Conservation (phyloP, 2,329 filamentous ascomycete genomes). For the Chrysoporthe austroafricana region DNA sequence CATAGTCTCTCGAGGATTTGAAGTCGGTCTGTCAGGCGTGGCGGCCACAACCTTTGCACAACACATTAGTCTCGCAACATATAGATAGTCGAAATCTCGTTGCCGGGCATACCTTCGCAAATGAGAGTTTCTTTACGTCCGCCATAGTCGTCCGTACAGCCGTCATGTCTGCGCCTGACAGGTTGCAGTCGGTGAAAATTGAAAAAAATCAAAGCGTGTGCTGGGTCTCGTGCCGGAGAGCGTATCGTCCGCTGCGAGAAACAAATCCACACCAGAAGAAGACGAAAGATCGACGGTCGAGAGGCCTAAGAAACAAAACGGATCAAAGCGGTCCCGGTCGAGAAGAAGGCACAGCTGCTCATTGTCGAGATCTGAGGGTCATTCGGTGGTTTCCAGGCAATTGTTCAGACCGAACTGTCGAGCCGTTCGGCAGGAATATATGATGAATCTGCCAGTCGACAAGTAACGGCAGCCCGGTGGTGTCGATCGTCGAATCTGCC, state of each 20-base stretch:
- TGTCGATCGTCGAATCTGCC: constrained; percentile 12
- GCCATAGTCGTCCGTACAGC: constrained; percentile 49
- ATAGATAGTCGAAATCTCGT: background rate
- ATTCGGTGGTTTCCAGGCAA: constrained; percentile 34
- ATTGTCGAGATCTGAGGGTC: constrained; percentile 53
- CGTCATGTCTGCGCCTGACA: constrained; percentile 46
- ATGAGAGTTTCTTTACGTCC: constrained; percentile 65
- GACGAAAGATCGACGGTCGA: constrained; percentile 32
- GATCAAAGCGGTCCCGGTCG: constrained; percentile 57
- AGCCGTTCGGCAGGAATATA: constrained; percentile 10
- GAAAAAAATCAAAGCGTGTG: constrained; percentile 35
- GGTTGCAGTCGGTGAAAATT: constrained; percentile 31
- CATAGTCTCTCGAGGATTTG: constrained; percentile 32
- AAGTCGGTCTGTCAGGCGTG: constrained; percentile 42
- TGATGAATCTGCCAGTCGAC: background rate
- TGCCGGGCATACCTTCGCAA: constrained; percentile 68
- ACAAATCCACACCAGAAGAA: constrained; percentile 28
- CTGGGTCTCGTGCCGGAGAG: constrained; percentile 35
- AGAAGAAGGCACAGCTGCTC: constrained; percentile 56
- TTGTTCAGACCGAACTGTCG: constrained; percentile 13
- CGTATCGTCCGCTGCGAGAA: constrained; percentile 23
- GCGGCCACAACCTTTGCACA: constrained; percentile 31
- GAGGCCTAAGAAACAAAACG: constrained; percentile 57
- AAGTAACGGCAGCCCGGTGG: background rate
- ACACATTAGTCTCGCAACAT: constrained; percentile 12